A percentile compares a stretch with the other conserved stretches of the same genome.
Evolutionary conservation across 306 rosid genomes (phyloP).

Genomic region (Cucurbita moschata): DNA sequence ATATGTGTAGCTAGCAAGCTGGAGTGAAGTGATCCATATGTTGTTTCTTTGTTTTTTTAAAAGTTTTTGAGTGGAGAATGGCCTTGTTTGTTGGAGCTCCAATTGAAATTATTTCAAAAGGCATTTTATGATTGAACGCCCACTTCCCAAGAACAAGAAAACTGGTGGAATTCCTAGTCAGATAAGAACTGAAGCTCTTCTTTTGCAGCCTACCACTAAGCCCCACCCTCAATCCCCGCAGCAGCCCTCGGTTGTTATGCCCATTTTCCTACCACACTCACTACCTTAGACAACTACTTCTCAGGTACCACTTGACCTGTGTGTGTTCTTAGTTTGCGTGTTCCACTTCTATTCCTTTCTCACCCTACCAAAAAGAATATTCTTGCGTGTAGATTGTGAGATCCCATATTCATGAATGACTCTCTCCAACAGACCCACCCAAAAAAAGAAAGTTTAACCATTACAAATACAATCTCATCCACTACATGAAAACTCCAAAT

Average conservation of each 20-base stretch:
- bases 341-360: background rate
- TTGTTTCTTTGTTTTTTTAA: background rate
- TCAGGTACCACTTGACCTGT: background rate
- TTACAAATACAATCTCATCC: too few species aligned
- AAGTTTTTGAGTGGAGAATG: background rate
- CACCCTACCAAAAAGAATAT: too few species aligned
- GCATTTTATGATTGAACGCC: constrained; percentile 18
- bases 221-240: background rate
- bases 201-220: constrained; percentile 12
- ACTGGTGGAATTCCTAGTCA: constrained; percentile 42
- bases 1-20: too few species aligned
- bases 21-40: background rate
- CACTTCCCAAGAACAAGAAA: constrained; percentile 1
- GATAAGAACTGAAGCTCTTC: constrained; percentile 13
- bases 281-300: background rate
- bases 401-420: too few species aligned
- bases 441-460: too few species aligned
- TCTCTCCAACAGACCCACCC: too few species aligned
- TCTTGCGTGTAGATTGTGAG: too few species aligned
- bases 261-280: background rate
- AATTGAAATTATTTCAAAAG: constrained; percentile 13
- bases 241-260: background rate
- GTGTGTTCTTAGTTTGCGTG: background rate
- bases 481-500: too few species aligned
- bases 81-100: constrained; percentile 24